A percentile compares a stretch with the other conserved stretches of the same genome.
phyloP scores from a whole-genome alignment of 75 land plant genomes.

The Cryptomeria japonica region DNA sequence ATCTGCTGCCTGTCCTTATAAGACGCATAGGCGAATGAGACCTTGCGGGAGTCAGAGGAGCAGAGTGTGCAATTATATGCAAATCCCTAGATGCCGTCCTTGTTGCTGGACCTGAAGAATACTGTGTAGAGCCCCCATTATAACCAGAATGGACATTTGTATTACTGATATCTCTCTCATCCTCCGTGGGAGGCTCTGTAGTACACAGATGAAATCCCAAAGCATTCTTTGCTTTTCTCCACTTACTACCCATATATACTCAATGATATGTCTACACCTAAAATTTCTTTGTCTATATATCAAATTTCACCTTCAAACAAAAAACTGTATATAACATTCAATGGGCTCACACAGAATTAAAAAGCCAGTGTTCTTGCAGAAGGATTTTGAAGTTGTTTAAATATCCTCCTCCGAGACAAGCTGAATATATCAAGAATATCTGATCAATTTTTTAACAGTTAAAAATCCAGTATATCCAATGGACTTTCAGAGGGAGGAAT shows the following conservation, averaged over 20 bases:
- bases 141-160: background rate
- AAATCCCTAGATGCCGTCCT: background rate
- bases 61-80: slow-evolving; percentile 1
- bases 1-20: slow-evolving; percentile 37
- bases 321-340: background rate
- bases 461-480: background rate
- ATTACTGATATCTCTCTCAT: slow-evolving; percentile 17
- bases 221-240: slow-evolving; percentile 54
- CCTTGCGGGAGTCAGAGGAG: slow-evolving; percentile 33
- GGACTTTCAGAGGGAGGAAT: background rate
- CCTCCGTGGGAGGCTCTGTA: slow-evolving; percentile 25
- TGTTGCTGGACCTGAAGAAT: background rate
- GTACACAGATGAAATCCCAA: slow-evolving; percentile 40
- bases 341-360: background rate
- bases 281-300: too few relatives aligned
- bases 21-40: slow-evolving; percentile 44
- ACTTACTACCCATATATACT: slow-evolving; percentile 41
- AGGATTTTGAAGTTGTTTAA: too few relatives aligned
- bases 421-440: background rate
- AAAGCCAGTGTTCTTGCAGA: background rate
- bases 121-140: background rate
- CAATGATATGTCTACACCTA: background rate
- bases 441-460: too few relatives aligned
- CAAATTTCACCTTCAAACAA: background rate
- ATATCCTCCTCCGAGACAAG: background rate